Percentiles rank a stretch among this genome's conserved stretches.
These are phyloP conservation scores for Inonotus obliquus DNA, from an alignment of 1,284 basidiomycete species.

Conservation along the genomic window DNA sequence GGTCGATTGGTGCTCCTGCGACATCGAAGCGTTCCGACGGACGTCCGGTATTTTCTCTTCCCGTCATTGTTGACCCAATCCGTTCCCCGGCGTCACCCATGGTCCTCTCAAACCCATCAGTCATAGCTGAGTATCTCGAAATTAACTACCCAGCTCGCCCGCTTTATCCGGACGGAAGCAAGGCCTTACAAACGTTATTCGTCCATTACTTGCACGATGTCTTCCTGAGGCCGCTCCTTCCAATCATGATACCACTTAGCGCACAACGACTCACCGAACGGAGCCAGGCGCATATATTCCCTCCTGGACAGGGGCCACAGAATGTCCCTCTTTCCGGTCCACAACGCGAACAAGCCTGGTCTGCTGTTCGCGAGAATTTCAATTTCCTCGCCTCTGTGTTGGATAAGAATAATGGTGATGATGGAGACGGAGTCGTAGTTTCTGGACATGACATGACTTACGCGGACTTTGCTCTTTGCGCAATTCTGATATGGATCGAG, in stretches of 20 bases:
- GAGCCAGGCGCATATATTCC: slow-evolving; percentile 47
- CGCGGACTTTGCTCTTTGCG: slow-evolving; percentile 66
- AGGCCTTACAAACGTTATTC: slow-evolving; percentile 61
- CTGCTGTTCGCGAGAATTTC: slow-evolving; percentile 57
- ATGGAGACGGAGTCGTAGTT: slow-evolving; percentile 56
- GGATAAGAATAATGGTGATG: slow-evolving; percentile 53
- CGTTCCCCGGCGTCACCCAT: slow-evolving; percentile 25
- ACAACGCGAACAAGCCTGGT: slow-evolving; percentile 60
- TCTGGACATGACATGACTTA: slow-evolving; percentile 63
- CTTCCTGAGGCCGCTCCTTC: slow-evolving; percentile 60
- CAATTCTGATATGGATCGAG: slow-evolving; percentile 66
- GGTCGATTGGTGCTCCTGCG: slow-evolving; percentile 53
- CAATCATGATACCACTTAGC: slow-evolving; percentile 64
- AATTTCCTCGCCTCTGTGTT: slow-evolving; percentile 56
- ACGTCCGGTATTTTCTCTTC: slow-evolving; percentile 57
- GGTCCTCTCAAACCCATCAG: slow-evolving; percentile 47
- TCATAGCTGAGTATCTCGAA: slow-evolving; percentile 70
- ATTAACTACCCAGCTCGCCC: slow-evolving; percentile 59
- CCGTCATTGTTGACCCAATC: slow-evolving; percentile 51
- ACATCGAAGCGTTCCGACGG: slow-evolving; percentile 51
- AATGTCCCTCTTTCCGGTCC: slow-evolving; percentile 32
- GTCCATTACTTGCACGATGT: slow-evolving; percentile 65
- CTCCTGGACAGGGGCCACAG: slow-evolving; percentile 19
- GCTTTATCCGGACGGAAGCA: slow-evolving; percentile 61
- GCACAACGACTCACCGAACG: slow-evolving; percentile 54